Evolutionary conservation across 495 filamentous ascomycete species (phyloP), one percentile per base, ranked within the genome.

Genomic region (Elasticomyces elasticus): DNA sequence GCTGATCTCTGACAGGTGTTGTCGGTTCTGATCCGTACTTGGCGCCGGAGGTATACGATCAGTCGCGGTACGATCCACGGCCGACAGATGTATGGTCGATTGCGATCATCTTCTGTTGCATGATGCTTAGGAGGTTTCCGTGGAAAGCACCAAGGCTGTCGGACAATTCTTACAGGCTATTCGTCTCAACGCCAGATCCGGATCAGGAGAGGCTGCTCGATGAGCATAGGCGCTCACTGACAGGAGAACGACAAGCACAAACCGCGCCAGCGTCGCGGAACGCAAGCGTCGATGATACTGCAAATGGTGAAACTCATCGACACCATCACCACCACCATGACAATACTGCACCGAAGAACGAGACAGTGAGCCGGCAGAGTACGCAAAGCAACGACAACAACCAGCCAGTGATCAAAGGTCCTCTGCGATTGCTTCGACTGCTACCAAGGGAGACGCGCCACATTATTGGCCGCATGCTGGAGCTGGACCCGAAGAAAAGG

Each of bases 101-200:
- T 37, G 92, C 92, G 23, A 97, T 98, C 64, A 96, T 98, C 52
- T 97, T 92, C 71, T 96, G 92, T 67, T 99, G 92, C 74, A 99
- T 99, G 92, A 90, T 88, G 22, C 78, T 99, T 28, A 77, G 92
- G 31, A 77, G 94, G 15, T 99, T 97, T 66, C 92, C 94, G 0
- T 99, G 92, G 92, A 99, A 99, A 72, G 82, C 89, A 30, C 92
- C 92, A 19, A 81, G 91, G 28, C 72, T 90, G 62, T 86, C 83
- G 11, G 92, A 99, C 70, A 95, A 90, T 66, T 95, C 91, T 0
- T 99, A 87, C 70, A 86, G 87, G 57, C 79, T 97, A 7, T 99
- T 99, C 62, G 82, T 89, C 20, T 78, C 91, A 9, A 74, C 83
- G 13, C 87, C 92, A 1, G 79, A 83, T 45, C 61, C 61, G 1